A percentile compares a stretch with the other conserved stretches of the same genome.
Evolutionary conservation across 345 rosid genomes (phyloP).

Genomic region (Aquilaria malaccensis): DNA sequence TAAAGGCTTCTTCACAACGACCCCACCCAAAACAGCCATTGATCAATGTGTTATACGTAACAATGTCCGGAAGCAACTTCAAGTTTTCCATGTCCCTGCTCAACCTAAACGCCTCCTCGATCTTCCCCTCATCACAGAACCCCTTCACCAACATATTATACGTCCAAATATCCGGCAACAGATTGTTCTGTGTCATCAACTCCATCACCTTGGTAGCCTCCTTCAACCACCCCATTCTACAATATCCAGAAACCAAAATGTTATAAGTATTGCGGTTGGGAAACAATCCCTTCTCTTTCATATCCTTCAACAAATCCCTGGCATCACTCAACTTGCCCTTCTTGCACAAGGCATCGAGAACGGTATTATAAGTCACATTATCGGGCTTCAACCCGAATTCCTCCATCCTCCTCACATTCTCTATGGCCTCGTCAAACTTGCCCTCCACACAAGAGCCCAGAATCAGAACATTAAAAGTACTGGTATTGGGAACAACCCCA

Average conservation of each 20-base stretch:
- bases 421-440: constrained; percentile 44
- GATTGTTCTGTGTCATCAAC: constrained; percentile 50
- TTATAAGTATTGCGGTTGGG: constrained; percentile 57
- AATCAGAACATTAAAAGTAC: constrained; percentile 60
- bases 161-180: constrained; percentile 58
- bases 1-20: constrained; percentile 36
- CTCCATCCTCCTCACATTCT: constrained; percentile 45
- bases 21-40: constrained; percentile 58
- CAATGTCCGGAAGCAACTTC: constrained; percentile 64
- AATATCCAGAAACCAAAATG: constrained; percentile 60
- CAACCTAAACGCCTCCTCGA: constrained; percentile 53
- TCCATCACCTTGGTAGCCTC: constrained; percentile 65
- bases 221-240: constrained; percentile 64
- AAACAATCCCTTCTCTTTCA: constrained; percentile 53
- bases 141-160: constrained; percentile 66
- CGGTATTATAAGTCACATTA: constrained; percentile 60
- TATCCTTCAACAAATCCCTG: constrained; percentile 54
- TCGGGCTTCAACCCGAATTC: constrained; percentile 53
- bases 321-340: constrained; percentile 68
- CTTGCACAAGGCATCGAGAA: constrained; percentile 63
- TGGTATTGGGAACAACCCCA: constrained; percentile 40
- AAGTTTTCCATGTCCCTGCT: constrained; percentile 61
- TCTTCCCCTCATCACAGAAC: constrained; percentile 44
- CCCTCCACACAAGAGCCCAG: constrained; percentile 64
- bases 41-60: constrained; percentile 74